These are phyloP conservation scores for Fusarium metavorans DNA, from an alignment of 2,329 filamentous ascomycete species.

Conservation along the genomic window DNA sequence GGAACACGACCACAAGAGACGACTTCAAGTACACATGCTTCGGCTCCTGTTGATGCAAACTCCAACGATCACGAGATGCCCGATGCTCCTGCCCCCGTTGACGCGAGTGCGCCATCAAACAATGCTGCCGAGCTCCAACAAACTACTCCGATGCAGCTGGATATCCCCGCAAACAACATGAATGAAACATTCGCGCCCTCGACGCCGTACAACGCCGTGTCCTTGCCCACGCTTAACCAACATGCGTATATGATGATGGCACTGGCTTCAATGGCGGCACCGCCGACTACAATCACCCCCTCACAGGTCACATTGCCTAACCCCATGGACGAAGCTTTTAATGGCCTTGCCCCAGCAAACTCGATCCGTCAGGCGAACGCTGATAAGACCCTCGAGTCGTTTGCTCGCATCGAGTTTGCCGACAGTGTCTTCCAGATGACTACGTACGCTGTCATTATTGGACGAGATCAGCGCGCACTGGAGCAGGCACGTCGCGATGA, in stretches of 20 bases:
- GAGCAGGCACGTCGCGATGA: conserved; percentile 66
- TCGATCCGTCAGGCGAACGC: conserved; percentile 51
- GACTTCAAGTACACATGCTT: conserved; percentile 22
- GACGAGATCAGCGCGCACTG: conserved; percentile 74
- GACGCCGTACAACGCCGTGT: conserved; percentile 50
- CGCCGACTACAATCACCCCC: conserved; percentile 59
- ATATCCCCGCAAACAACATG: conserved; percentile 30
- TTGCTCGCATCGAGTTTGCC: conserved; percentile 74
- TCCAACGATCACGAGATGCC: conserved; percentile 39
- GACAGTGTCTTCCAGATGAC: conserved; percentile 86
- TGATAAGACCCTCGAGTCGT: conserved; percentile 64
- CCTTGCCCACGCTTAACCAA: conserved; percentile 51
- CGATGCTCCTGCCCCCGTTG: conserved; percentile 31
- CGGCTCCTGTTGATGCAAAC: conserved; percentile 20
- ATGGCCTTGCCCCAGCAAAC: conserved; percentile 46
- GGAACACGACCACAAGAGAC: conserved; percentile 34
- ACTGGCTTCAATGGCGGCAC: conserved; percentile 55
- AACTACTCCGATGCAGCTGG: conserved; percentile 37
- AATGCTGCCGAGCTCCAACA: conserved; percentile 26
- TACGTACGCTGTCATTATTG: conserved; percentile 78
- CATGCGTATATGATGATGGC: conserved; percentile 61
- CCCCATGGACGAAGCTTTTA: conserved; percentile 47
- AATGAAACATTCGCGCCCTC: conserved; percentile 47
- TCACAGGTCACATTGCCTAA: conserved; percentile 60
- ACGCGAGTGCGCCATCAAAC: conserved; percentile 14